A percentile compares a stretch with the other conserved stretches of the same genome.
Evolutionary conservation across 345 rosid genomes (phyloP).

Genomic region (Nephelium lappaceum): DNA sequence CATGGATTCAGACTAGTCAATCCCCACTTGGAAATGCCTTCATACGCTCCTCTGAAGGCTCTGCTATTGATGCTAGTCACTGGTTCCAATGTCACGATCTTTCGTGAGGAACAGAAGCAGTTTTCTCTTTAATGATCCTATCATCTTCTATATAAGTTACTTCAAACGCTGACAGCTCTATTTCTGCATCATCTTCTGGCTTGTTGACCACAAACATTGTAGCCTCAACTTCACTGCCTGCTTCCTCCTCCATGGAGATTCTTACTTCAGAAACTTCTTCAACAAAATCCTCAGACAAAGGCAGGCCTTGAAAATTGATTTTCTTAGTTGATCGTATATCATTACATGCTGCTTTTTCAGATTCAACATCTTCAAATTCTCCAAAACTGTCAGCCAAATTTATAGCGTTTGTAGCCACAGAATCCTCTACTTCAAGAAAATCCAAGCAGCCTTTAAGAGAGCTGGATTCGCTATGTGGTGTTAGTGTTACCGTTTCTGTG

Average conservation of each 20-base stretch:
- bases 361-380: constrained; percentile 24
- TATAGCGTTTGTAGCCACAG: neutral
- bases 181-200: neutral
- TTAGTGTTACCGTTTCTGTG: neutral
- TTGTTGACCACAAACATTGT: neutral
- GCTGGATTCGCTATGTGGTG: constrained; percentile 9
- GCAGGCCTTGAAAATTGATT: neutral
- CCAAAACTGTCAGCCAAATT: neutral
- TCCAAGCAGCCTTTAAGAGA: constrained; percentile 8
- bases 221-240: neutral
- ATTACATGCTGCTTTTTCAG: constrained; percentile 4
- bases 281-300: neutral
- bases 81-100: neutral
- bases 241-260: neutral
- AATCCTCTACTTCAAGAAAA: neutral
- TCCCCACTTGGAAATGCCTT: neutral
- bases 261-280: constrained; percentile 17
- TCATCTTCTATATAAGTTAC: neutral
- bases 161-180: constrained; percentile 1
- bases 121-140: neutral
- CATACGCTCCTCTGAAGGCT: neutral
- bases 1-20: neutral
- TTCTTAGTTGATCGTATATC: neutral
- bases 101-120: neutral
- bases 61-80: neutral